Percentiles rank a stretch among this genome's conserved stretches.
phyloP scores from a whole-genome alignment of 1,284 basidiomycete genomes.

The Somion occarium region DNA sequence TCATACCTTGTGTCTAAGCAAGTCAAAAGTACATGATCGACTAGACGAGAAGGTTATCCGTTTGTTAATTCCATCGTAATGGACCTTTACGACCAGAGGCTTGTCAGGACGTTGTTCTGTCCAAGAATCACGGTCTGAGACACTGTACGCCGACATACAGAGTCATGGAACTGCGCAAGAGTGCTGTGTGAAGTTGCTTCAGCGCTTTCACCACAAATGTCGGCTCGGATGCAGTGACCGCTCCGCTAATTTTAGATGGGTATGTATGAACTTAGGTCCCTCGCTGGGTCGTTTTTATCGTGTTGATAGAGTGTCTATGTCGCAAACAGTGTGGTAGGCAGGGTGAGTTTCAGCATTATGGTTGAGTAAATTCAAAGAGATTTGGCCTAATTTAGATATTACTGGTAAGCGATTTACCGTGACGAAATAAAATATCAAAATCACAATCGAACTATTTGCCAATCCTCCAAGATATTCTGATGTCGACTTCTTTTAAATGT shows the following conservation, averaged over 20 bases:
- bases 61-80: conserved; percentile 69
- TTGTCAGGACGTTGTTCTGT: conserved; percentile 45
- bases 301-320: no score
- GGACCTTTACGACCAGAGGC: conserved; percentile 73
- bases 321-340: no score
- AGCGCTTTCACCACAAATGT: background rate
- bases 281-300: no score
- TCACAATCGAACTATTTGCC: no score
- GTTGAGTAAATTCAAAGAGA: no score
- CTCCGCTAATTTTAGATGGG: background rate
- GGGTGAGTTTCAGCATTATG: no score
- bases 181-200: conserved; percentile 6
- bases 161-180: conserved; percentile 15
- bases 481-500: no score
- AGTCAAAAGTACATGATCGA: conserved; percentile 68
- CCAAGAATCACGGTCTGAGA: conserved; percentile 21
- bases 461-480: no score
- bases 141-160: conserved; percentile 23
- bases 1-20: conserved; percentile 64
- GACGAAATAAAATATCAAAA: no score
- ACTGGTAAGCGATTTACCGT: no score
- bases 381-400: no score
- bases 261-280: no score
- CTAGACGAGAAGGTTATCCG: conserved; percentile 75
- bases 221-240: background rate